Evolutionary conservation across 306 rosid genomes (phyloP).

Genomic region (Dalbergia cochinchinensis): DNA sequence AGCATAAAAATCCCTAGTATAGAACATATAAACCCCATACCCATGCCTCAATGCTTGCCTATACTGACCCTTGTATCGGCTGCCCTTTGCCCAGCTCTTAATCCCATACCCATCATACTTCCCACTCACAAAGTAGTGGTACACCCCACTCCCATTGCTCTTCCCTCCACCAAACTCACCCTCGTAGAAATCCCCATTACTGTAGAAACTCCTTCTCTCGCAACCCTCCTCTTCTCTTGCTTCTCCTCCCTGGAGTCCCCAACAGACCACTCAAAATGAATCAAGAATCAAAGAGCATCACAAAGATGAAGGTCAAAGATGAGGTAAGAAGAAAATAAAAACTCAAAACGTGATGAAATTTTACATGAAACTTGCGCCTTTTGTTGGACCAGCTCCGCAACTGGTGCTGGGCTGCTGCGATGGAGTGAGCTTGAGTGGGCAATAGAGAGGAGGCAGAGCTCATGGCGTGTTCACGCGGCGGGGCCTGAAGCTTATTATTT

Average conservation of each 20-base stretch:
- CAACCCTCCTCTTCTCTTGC: slow-evolving; percentile 45
- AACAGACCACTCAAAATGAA: slow-evolving; percentile 66
- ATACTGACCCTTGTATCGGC: slow-evolving; percentile 85
- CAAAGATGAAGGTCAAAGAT: too few species aligned
- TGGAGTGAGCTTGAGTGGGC: too few species aligned
- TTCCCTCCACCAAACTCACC: slow-evolving; percentile 89
- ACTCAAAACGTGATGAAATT: too few species aligned
- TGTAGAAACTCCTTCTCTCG: slow-evolving; percentile 92
- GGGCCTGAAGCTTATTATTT: too few species aligned
- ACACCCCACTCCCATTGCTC: slow-evolving; percentile 94
- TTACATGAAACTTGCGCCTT: too few species aligned
- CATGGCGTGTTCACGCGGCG: too few species aligned
- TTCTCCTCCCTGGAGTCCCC: slow-evolving; percentile 59
- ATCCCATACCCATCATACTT: slow-evolving; percentile 94
- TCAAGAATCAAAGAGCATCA: too few species aligned
- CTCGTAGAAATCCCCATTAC: slow-evolving; percentile 96
- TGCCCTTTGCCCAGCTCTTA: slow-evolving; percentile 94
- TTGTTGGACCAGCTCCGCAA: too few species aligned
- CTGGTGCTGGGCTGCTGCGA: too few species aligned
- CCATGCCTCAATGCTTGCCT: slow-evolving; percentile 89
- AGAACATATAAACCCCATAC: slow-evolving; percentile 83
- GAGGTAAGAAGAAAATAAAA: too few species aligned
- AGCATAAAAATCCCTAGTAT: slow-evolving; percentile 82
- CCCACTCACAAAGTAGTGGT: slow-evolving; percentile 86
- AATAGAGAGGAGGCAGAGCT: too few species aligned